Conservation (phyloP, 805 yeast genomes). For the Pichia scutulata region DNA sequence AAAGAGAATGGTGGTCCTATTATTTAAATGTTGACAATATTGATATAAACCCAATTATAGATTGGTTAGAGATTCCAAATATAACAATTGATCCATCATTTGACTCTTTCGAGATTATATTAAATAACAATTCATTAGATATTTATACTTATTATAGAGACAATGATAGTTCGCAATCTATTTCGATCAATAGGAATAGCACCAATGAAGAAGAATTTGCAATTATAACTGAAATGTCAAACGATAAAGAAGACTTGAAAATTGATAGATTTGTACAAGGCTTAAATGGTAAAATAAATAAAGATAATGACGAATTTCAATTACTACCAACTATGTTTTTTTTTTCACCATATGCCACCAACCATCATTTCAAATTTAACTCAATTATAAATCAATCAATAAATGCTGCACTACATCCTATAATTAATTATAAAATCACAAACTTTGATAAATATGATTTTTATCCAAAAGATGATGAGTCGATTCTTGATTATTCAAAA, state of each 20-base stretch:
- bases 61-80: neutral
- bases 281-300: neutral
- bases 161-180: neutral
- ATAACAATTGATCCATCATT: neutral
- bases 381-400: neutral
- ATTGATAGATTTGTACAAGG: slow-evolving; percentile 11
- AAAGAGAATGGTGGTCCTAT: slow-evolving; percentile 24
- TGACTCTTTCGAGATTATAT: slow-evolving; percentile 6
- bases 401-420: slow-evolving; percentile 23
- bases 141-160: neutral
- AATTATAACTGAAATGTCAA: slow-evolving; percentile 1
- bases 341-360: slow-evolving; percentile 15
- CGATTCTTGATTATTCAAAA: slow-evolving; percentile 3
- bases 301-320: slow-evolving; percentile 1
- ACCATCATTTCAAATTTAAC: neutral
- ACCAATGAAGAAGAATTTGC: slow-evolving; percentile 11
- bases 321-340: slow-evolving; percentile 21
- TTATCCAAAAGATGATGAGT: slow-evolving; percentile 1
- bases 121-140: neutral
- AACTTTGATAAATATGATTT: slow-evolving; percentile 1
- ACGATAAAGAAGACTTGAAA: neutral
- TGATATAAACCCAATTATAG: neutral
- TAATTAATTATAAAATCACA: slow-evolving; percentile 11
- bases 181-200: neutral
- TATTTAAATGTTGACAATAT: neutral